A percentile compares a stretch with the other conserved stretches of the same genome.
Conservation (phyloP, 768 basidiomycete species). For the Tulasnella sp. region DNA sequence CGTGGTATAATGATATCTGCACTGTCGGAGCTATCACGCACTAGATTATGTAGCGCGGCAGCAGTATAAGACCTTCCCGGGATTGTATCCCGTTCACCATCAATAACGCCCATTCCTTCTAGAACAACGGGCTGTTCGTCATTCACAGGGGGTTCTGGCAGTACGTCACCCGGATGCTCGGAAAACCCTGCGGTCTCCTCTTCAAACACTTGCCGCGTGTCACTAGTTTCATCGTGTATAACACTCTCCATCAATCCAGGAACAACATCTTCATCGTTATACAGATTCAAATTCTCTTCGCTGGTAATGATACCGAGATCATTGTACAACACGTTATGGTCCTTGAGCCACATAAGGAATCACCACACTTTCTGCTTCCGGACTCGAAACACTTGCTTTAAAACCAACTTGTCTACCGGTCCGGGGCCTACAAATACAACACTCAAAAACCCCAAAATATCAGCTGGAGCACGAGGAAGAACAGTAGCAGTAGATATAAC, state of each 20-base stretch:
- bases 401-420: slow-evolving; percentile 17
- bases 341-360: slow-evolving; percentile 29
- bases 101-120: slow-evolving; percentile 26
- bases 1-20: slow-evolving; percentile 24
- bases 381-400: slow-evolving; percentile 21
- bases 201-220: not conserved
- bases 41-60: slow-evolving; percentile 23
- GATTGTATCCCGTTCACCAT: slow-evolving; percentile 24
- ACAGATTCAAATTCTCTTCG: slow-evolving; percentile 9
- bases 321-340: slow-evolving; percentile 29
- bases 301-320: slow-evolving; percentile 1
- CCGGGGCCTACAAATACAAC: slow-evolving; percentile 27
- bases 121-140: slow-evolving; percentile 18
- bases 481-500: slow-evolving; percentile 24
- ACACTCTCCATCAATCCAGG: slow-evolving; percentile 18
- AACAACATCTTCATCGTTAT: slow-evolving; percentile 21
- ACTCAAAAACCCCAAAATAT: slow-evolving; percentile 23
- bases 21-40: not conserved
- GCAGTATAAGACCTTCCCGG: slow-evolving; percentile 22
- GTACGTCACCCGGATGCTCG: not conserved
- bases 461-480: slow-evolving; percentile 23
- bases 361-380: slow-evolving; percentile 22
- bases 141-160: not conserved
- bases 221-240: slow-evolving; percentile 15
- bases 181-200: not conserved